Conservation (phyloP, 2,329 filamentous ascomycete species). For the Fusarium sp. region DNA sequence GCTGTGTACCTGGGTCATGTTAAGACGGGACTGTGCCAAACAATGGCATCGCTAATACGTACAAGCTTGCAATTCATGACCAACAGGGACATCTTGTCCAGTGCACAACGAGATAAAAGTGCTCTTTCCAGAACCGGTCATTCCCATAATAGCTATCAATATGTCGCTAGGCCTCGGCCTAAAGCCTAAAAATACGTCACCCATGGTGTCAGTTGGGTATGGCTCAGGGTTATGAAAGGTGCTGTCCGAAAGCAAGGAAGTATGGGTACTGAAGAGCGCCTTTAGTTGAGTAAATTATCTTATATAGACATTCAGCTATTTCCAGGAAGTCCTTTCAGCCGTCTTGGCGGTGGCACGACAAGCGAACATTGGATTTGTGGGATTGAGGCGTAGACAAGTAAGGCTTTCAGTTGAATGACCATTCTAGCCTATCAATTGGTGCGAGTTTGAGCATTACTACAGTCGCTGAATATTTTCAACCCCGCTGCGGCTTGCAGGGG, state of each 20-base stretch:
- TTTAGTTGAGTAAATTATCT: background rate
- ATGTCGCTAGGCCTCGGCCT: background rate
- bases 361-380: background rate
- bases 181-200: background rate
- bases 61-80: background rate
- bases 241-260: background rate
- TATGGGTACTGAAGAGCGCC: background rate
- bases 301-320: background rate
- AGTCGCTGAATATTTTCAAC: no score
- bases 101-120: constrained; percentile 2
- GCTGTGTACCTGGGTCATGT: background rate
- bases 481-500: background rate
- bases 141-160: constrained; percentile 13
- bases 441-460: background rate
- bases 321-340: background rate
- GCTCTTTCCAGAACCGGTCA: constrained; percentile 19
- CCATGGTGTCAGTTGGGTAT: background rate
- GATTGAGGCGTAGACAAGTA: background rate
- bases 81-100: background rate
- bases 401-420: background rate
- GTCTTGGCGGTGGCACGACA: background rate
- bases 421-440: background rate
- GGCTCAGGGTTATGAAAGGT: background rate
- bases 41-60: background rate
- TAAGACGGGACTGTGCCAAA: background rate